phyloP scores from a whole-genome alignment of 169 alveolate species.

The Perkinsus olseni region DNA sequence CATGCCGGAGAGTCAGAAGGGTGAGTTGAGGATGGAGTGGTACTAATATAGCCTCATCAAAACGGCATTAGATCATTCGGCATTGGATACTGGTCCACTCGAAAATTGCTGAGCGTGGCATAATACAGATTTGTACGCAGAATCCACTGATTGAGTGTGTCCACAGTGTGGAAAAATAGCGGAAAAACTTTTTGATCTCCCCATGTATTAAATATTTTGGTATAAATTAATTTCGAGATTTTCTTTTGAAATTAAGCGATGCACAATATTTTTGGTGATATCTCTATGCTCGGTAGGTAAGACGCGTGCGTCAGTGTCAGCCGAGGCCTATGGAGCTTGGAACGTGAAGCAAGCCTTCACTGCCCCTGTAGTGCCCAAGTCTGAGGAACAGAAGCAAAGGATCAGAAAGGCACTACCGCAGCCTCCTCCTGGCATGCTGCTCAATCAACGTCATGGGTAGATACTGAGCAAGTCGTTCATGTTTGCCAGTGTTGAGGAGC shows the following conservation, averaged over 20 bases:
- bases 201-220: too few species aligned
- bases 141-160: too few species aligned
- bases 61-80: too few species aligned
- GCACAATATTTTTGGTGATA: slow-evolving; percentile 11
- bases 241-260: too few species aligned
- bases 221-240: too few species aligned
- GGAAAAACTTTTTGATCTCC: too few species aligned
- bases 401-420: slow-evolving; percentile 15
- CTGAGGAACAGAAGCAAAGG: slow-evolving; percentile 64
- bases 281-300: not conserved
- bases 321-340: slow-evolving; percentile 88
- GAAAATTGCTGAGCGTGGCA: too few species aligned
- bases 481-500: slow-evolving; percentile 56
- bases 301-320: slow-evolving; percentile 47
- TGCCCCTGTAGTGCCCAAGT: slow-evolving; percentile 68
- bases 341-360: slow-evolving; percentile 70
- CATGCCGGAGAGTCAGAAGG: slow-evolving; percentile 11
- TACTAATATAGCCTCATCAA: too few species aligned
- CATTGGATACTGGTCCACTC: too few species aligned
- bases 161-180: too few species aligned
- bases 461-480: slow-evolving; percentile 46
- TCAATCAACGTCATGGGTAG: not conserved
- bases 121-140: too few species aligned
- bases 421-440: slow-evolving; percentile 56
- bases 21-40: slow-evolving; percentile 70